phyloP scores from a whole-genome alignment of 2,329 filamentous ascomycete species.

The Rhytidhysteron rufulum region DNA sequence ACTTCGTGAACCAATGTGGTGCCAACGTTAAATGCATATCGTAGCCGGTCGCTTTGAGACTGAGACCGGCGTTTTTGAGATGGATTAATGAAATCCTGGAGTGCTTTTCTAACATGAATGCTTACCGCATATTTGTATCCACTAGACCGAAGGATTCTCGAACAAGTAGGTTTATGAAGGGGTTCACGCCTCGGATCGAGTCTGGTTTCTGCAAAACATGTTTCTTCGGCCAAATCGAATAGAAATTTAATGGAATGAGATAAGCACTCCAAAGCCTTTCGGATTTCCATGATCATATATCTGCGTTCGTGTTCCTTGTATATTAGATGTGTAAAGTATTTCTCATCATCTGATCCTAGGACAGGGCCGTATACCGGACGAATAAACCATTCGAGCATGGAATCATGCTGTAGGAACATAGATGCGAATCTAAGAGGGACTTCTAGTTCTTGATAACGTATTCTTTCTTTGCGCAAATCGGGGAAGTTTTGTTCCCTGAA shows the following conservation, averaged over 20 bases:
- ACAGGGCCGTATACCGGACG: conserved; percentile 22
- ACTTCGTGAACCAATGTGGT: conserved; percentile 30
- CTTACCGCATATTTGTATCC: conserved; percentile 6
- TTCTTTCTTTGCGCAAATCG: conserved; percentile 1
- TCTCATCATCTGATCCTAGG: conserved; percentile 7
- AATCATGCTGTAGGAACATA: conserved; percentile 25
- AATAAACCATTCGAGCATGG: conserved; percentile 27
- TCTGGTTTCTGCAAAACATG: conserved; percentile 21
- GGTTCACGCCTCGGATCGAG: conserved; percentile 4
- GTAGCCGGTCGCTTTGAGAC: conserved; percentile 24
- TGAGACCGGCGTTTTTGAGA: conserved; percentile 16
- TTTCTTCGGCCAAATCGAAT: conserved; percentile 9
- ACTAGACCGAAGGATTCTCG: conserved; percentile 11
- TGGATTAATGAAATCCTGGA: conserved; percentile 16
- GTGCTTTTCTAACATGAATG: conserved; percentile 21
- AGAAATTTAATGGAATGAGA: conserved; percentile 19
- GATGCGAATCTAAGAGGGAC: conserved; percentile 29
- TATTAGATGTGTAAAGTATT: conserved; percentile 16
- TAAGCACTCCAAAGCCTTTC: conserved; percentile 22
- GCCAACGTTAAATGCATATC: conserved; percentile 32
- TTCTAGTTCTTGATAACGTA: conserved; percentile 10
- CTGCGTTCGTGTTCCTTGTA: conserved; percentile 14
- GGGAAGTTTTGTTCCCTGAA: conserved; percentile 16
- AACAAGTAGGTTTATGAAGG: conserved; percentile 9
- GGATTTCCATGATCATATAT: conserved; percentile 14